A percentile compares a stretch with the other conserved stretches of the same genome.
Conservation (phyloP, 352 stramenopile genomes). For the Peronosclerospora sorghi region DNA sequence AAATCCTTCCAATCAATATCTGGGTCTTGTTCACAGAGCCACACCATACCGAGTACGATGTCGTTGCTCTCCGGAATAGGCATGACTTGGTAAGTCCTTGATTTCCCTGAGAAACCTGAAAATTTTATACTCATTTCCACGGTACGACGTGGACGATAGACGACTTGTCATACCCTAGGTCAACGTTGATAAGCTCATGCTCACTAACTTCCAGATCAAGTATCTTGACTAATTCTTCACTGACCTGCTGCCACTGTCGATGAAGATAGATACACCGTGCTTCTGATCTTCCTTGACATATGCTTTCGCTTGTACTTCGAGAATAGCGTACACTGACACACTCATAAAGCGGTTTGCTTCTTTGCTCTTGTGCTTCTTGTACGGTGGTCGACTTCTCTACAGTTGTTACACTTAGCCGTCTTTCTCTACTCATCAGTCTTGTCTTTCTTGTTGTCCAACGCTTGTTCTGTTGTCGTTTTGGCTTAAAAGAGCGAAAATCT, state of each 20-base stretch:
- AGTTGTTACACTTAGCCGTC: slow-evolving; percentile 14
- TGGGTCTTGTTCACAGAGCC: neutral
- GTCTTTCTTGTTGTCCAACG: too few species aligned
- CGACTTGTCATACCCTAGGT: slow-evolving; percentile 1
- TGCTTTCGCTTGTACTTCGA: neutral
- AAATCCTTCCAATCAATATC: neutral
- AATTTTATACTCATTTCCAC: slow-evolving; percentile 1
- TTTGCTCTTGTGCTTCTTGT: neutral
- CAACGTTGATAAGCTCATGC: neutral
- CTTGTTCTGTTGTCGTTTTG: too few species aligned
- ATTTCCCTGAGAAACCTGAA: neutral
- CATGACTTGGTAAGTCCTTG: neutral
- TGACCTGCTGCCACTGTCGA: slow-evolving; percentile 3
- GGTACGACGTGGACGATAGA: neutral
- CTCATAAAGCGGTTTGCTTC: neutral
- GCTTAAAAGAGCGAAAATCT: too few species aligned
- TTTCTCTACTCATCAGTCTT: too few species aligned
- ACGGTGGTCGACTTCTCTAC: neutral
- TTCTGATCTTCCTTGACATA: neutral
- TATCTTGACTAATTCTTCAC: neutral
- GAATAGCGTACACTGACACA: neutral
- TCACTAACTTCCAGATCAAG: neutral
- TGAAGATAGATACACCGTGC: neutral
- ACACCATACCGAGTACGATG: neutral
- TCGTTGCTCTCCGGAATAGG: neutral